These are phyloP conservation scores for Termitomyces sp. DNA, from an alignment of 768 basidiomycete genomes.

Conservation along the genomic window DNA sequence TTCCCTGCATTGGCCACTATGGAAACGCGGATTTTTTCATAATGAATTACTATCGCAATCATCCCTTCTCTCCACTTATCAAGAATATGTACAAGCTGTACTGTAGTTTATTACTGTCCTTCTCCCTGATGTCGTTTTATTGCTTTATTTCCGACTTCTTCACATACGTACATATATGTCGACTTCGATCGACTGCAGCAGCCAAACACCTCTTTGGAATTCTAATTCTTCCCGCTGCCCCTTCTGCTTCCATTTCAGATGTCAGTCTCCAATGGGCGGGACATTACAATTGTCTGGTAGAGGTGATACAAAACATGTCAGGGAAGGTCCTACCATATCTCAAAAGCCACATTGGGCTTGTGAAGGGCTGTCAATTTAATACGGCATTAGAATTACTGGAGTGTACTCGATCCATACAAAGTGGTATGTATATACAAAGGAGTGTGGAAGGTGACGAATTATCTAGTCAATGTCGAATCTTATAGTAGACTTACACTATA, in stretches of 20 bases:
- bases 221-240: background rate
- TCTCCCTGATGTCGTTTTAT: conserved; percentile 10
- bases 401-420: background rate
- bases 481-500: conserved; percentile 5
- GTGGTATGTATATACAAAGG: background rate
- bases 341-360: no score
- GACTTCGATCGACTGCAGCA: conserved; percentile 12
- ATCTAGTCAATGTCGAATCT: background rate
- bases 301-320: no score
- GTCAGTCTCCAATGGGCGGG: no score
- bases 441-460: background rate
- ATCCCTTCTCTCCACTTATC: conserved; percentile 2
- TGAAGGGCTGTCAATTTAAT: no score
- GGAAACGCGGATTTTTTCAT: conserved; percentile 3
- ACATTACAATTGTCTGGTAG: no score
- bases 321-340: no score
- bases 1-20: background rate
- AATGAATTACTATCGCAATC: background rate
- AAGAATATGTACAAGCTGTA: conserved; percentile 19
- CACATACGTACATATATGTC: conserved; percentile 4
- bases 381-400: background rate
- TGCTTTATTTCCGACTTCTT: conserved; percentile 9
- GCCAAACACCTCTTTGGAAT: conserved; percentile 5
- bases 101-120: conserved; percentile 19
- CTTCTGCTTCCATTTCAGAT: no score